phyloP scores from a whole-genome alignment of 2,329 filamentous ascomycete species.

The Colletotrichum tropicale region DNA sequence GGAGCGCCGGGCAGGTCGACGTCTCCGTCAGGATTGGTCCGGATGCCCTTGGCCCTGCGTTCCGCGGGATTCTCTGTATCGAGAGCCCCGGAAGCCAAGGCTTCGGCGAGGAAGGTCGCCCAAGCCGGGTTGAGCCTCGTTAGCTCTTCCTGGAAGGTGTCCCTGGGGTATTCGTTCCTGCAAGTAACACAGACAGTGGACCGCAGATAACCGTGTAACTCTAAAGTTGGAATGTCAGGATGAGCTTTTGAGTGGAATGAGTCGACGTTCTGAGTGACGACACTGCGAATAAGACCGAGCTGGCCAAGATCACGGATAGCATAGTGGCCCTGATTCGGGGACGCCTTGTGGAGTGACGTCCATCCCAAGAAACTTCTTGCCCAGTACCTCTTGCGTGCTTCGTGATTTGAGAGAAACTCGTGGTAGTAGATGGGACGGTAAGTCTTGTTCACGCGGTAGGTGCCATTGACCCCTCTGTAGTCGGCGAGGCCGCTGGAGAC shows the following conservation, averaged over 20 bases:
- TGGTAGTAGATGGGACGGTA: slow-evolving; percentile 93
- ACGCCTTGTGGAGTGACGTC: slow-evolving; percentile 79
- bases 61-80: slow-evolving; percentile 78
- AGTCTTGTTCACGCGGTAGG: slow-evolving; percentile 88
- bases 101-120: slow-evolving; percentile 75
- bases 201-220: slow-evolving; percentile 90
- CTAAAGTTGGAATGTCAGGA: slow-evolving; percentile 74
- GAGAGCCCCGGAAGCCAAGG: slow-evolving; percentile 76
- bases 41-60: slow-evolving; percentile 71
- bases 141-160: slow-evolving; percentile 77
- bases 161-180: slow-evolving; percentile 70
- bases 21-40: slow-evolving; percentile 92
- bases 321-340: slow-evolving; percentile 79
- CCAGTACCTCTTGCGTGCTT: slow-evolving; percentile 92
- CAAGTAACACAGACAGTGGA: slow-evolving; percentile 83
- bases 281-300: slow-evolving; percentile 73
- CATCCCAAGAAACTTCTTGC: slow-evolving; percentile 93
- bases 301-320: slow-evolving; percentile 75
- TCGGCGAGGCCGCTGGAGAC: slow-evolving; percentile 93
- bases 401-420: slow-evolving; percentile 84
- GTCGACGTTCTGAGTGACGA: slow-evolving; percentile 97
- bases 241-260: slow-evolving; percentile 86
- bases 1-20: slow-evolving; percentile 87
- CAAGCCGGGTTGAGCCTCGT: slow-evolving; percentile 84
- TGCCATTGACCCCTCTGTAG: slow-evolving; percentile 88